Conservation (phyloP, 768 basidiomycete species). For the Fomitopsis serialis region DNA sequence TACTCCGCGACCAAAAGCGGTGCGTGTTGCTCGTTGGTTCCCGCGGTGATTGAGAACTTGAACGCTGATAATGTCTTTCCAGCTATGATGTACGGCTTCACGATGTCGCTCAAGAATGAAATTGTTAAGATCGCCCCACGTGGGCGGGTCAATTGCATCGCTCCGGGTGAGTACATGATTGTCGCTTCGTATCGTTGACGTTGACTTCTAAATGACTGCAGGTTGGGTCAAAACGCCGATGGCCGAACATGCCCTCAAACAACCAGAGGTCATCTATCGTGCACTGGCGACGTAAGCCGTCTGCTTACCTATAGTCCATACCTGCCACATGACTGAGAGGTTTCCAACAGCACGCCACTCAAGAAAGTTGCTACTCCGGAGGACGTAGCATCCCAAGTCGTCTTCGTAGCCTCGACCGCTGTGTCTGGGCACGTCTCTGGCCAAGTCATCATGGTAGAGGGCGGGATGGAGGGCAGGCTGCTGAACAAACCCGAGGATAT, state of each 20-base stretch:
- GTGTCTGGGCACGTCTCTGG: constrained; percentile 71
- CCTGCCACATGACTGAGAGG: too few species aligned
- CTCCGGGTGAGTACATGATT: constrained; percentile 48
- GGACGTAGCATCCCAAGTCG: constrained; percentile 65
- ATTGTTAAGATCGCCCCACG: constrained; percentile 70
- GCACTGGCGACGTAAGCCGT: constrained; percentile 64
- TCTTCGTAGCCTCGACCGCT: constrained; percentile 50
- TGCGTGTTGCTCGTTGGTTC: constrained; percentile 24
- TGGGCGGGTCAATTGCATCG: constrained; percentile 66
- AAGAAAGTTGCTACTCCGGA: constrained; percentile 59
- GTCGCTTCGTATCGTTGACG: background rate
- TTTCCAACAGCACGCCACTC: too few species aligned
- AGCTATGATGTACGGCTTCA: constrained; percentile 74
- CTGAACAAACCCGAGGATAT: constrained; percentile 37
- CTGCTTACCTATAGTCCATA: too few species aligned
- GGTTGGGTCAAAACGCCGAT: constrained; percentile 53
- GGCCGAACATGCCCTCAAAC: constrained; percentile 51
- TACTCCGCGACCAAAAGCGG: constrained; percentile 68
- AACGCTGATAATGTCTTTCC: background rate
- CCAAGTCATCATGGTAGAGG: constrained; percentile 64
- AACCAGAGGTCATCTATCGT: constrained; percentile 48
- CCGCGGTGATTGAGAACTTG: background rate
- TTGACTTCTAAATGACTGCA: constrained; percentile 2
- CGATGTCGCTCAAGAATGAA: constrained; percentile 69
- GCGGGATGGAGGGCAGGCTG: constrained; percentile 72